Evolutionary conservation across 2,329 filamentous ascomycete genomes (phyloP), one percentile per base, ranked within the genome.

Genomic region (Aspergillus arachidicola): DNA sequence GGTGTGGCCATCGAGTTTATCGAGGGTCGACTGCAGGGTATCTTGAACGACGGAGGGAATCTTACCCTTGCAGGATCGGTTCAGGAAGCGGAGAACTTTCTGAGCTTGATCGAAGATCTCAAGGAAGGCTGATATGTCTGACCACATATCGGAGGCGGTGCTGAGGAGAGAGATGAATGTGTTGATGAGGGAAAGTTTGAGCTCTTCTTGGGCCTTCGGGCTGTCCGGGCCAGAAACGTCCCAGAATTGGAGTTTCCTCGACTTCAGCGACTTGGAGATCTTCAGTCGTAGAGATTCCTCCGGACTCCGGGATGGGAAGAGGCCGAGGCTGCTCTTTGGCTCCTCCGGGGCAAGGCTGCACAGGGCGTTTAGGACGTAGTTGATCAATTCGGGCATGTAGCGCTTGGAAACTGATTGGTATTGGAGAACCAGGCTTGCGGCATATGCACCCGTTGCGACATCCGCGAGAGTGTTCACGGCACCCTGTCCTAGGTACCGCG

Each of bases 351-450:
- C 84, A 32, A 94, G 81, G 11, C 87, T 84, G 67, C 83, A 86
- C 23, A 98, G 79, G 0, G 90, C 90, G 75, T 94, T 93, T 51
- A 93, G 80, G 30, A 87, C 85, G 75, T 93, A 97, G 75, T 92
- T 92, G 69, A 96, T 83, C 36, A 94, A 85, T 78, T 99, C 95
- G 0, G 95, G 95, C 54, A 97, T 85, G 77, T 94, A 97, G 71
- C 95, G 86, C 81, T 93, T 95, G 6, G 94, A 90, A 7, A 94
- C 82, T 41, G 84, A 82, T 78, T 97, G 93, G 78, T 96, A 98
- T 74, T 94, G 90, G 32, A 97, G 77, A 57, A 87, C 89, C 43
- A 98, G 82, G 26, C 91, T 91, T 36, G 88, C 87, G n/a, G 96
- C 80, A 75, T 92, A 97, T 10, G 89, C 86, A 12, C 95, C 95